Evolutionary conservation across 1,284 basidiomycete species (phyloP).

Genomic region (Caloboletus firmus): DNA sequence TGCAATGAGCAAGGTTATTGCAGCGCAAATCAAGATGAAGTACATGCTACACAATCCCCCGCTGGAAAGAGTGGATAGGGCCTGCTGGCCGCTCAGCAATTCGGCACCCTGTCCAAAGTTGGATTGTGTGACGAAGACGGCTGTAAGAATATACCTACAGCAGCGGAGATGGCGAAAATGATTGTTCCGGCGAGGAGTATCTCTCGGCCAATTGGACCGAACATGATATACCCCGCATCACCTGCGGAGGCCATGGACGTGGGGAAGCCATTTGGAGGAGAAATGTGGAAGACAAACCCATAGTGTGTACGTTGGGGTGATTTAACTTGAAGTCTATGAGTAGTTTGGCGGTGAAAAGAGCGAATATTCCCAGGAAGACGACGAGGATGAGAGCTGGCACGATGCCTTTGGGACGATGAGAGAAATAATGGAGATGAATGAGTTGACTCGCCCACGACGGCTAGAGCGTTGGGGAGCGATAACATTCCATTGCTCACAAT

Average conservation of each 20-base stretch:
- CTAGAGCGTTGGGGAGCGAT: background rate
- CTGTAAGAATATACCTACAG: background rate
- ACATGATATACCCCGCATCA: background rate
- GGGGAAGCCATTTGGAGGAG: background rate
- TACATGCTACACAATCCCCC: background rate
- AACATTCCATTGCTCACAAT: background rate
- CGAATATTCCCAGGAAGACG: background rate
- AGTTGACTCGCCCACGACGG: background rate
- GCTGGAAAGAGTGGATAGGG: background rate
- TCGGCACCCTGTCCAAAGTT: background rate
- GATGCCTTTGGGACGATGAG: background rate
- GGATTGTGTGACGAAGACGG: background rate
- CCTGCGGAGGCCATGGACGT: background rate
- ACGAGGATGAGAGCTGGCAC: background rate
- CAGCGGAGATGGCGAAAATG: background rate
- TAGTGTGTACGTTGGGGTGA: background rate
- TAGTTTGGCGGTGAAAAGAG: background rate
- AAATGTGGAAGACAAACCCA: background rate
- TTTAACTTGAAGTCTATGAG: background rate
- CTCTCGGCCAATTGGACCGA: background rate
- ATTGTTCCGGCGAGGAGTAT: background rate
- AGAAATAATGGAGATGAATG: background rate
- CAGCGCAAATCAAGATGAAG: background rate
- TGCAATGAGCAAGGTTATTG: background rate
- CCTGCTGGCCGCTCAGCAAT: background rate